A percentile compares a stretch with the other conserved stretches of the same genome.
Conservation (phyloP, 805 yeast species). For the Vanderwaltozyma verrucispora region DNA sequence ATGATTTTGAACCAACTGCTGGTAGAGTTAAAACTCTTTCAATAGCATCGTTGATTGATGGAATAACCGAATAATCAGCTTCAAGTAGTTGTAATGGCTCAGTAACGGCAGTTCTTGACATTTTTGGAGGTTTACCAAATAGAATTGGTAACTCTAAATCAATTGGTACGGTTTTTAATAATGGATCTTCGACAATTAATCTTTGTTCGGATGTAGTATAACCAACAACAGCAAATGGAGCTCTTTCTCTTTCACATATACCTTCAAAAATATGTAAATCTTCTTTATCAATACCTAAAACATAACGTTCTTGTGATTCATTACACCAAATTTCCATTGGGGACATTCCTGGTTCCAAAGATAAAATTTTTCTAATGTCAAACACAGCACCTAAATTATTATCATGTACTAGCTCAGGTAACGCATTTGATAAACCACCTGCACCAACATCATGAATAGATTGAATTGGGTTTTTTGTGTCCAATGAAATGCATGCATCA, state of each 20-base stretch:
- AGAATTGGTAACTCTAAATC: conserved; percentile 91
- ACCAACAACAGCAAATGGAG: conserved; percentile 94
- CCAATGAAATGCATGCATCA: conserved; percentile 83
- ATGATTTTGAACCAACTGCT: conserved; percentile 88
- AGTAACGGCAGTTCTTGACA: conserved; percentile 67
- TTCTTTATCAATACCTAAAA: conserved; percentile 77
- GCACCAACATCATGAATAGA: conserved; percentile 99
- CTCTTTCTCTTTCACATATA: conserved; percentile 90
- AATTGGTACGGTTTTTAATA: conserved; percentile 76
- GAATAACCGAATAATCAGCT: conserved; percentile 28
- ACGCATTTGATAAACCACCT: conserved; percentile 95
- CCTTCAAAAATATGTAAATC: conserved; percentile 61
- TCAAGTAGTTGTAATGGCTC: conserved; percentile 41
- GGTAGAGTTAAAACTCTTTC: conserved; percentile 81
- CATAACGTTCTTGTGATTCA: conserved; percentile 98
- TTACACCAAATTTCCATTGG: conserved; percentile 99
- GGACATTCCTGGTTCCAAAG: conserved; percentile 95
- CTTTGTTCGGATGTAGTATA: conserved; percentile 81
- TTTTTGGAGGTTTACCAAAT: conserved; percentile 95
- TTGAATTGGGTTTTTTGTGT: conserved; percentile 70
- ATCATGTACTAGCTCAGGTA: conserved; percentile 96
- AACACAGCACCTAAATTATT: conserved; percentile 91
- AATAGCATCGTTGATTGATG: conserved; percentile 52
- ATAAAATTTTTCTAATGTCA: conserved; percentile 81
- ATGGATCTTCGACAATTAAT: conserved; percentile 67